A percentile compares a stretch with the other conserved stretches of the same genome.
These are phyloP conservation scores for Podaxis sp. DNA, from an alignment of 768 basidiomycete species.

Conservation along the genomic window DNA sequence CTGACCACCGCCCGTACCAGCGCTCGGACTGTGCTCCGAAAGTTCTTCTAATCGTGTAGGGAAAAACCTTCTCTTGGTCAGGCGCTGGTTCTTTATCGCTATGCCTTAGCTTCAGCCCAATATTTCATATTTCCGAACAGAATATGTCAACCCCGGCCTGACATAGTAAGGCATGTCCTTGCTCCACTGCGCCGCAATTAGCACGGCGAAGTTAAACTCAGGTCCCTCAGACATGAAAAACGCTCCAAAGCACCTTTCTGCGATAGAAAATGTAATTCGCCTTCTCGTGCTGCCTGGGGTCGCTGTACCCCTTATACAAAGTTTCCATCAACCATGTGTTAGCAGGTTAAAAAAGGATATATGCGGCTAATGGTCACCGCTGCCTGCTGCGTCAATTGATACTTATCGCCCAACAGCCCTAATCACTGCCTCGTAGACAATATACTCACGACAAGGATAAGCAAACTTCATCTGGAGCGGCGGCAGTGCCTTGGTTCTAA, in stretches of 20 bases:
- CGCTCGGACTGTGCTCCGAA: neutral
- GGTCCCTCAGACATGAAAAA: neutral
- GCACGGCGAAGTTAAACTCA: neutral
- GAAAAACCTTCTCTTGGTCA: neutral
- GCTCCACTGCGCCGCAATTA: neutral
- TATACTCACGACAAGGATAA: neutral
- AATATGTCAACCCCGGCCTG: neutral
- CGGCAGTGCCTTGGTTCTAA: too few relatives aligned
- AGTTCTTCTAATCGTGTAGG: neutral
- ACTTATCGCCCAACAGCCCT: neutral
- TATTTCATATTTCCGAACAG: slow-evolving; percentile 7
- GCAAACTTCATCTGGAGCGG: too few relatives aligned
- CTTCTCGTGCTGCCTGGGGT: neutral
- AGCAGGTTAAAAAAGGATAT: neutral
- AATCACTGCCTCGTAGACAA: neutral
- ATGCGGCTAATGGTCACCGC: neutral
- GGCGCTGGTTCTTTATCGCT: neutral
- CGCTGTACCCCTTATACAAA: neutral
- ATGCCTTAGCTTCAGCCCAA: neutral
- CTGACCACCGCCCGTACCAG: neutral
- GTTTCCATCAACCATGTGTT: slow-evolving; percentile 6
- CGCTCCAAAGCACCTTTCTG: neutral
- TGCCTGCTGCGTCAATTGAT: neutral
- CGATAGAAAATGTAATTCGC: neutral
- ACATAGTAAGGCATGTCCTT: neutral